Conservation (phyloP, 495 filamentous ascomycete species). For the Delitschia confertaspora region DNA sequence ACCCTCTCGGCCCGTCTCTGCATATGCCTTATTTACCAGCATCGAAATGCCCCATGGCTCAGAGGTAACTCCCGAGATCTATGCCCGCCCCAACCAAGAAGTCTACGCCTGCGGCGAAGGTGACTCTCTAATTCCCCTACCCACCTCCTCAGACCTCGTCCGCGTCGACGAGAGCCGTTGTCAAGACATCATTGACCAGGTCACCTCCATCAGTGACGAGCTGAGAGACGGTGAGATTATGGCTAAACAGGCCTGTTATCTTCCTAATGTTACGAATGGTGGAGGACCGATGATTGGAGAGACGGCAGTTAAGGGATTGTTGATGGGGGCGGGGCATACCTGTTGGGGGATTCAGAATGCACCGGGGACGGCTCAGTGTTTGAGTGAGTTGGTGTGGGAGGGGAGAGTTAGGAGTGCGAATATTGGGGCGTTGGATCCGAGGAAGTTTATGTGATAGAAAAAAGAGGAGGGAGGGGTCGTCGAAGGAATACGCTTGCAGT, state of each 20-base stretch:
- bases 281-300: constrained; percentile 68
- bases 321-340: constrained; percentile 84
- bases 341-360: constrained; percentile 99
- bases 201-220: constrained; percentile 64
- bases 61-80: constrained; percentile 81
- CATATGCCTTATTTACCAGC: constrained; percentile 84
- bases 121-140: constrained; percentile 66
- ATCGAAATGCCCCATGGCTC: constrained; percentile 65
- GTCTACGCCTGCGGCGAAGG: constrained; percentile 93
- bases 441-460: constrained; percentile 14
- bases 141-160: constrained; percentile 66
- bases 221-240: constrained; percentile 68
- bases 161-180: constrained; percentile 66
- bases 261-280: constrained; percentile 62
- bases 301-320: constrained; percentile 64
- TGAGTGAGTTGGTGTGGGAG: constrained; percentile 49
- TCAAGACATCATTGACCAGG: constrained; percentile 80
- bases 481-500: no score
- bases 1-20: constrained; percentile 62
- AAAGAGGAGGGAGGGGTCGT: background rate
- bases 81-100: constrained; percentile 77
- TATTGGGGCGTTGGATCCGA: constrained; percentile 32
- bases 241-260: constrained; percentile 85
- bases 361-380: constrained; percentile 78
- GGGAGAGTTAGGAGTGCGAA: constrained; percentile 34